Base-by-base conservation (phyloP, 202 grass and related monocot genomes). In the Eragrostis tef region DNA sequence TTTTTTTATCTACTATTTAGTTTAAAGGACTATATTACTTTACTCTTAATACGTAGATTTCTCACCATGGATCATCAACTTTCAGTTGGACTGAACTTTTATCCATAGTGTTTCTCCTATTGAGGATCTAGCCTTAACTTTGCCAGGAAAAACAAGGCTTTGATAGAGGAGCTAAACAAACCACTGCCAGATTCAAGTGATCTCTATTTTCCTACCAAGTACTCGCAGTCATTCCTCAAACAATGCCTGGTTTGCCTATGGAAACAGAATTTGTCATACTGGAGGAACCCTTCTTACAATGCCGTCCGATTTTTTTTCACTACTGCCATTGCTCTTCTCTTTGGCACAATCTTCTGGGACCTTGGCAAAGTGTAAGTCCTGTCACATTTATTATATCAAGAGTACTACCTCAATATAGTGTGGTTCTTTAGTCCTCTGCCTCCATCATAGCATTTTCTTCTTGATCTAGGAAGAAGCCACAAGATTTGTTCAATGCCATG, bases 401-500 rank as follows among this genome's bases (percentile, higher is more conserved):
- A 67, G 36, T 44, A 45, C 57, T 57, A 65, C 56, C 67, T 57
- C 25, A 27, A 60, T 41, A 25, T 39, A 15, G 27, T 16, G 9
- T 41, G 56, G 16, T 39, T 5, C 3, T 39, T 39, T 39, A 5
- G 34, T 31, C 34, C 5, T 39, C 34, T 39, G 34, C 0, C 6
- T 5, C 34, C 5, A 6, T 39, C 2, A 39, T 39, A 70, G 25
- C 11, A 44, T 47, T 27, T 78, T 80, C 73, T 80, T 67, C 67
- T 19, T 51, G 1, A 21, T 64, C 71, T 79, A 95, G 90, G 31
- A 34, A 14, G 34, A 90, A 16, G 68, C 21, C 46, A 13, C 93
- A 95, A 67, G 93, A 95, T 79, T 56, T 95, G 25, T 88, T 90
- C 51, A 92, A 95, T 80, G 87, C 90, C 49, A 88, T 95, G 85